These are phyloP conservation scores for Pyrenochaeta sp. DNA, from an alignment of 2,329 filamentous ascomycete species.

Conservation along the genomic window DNA sequence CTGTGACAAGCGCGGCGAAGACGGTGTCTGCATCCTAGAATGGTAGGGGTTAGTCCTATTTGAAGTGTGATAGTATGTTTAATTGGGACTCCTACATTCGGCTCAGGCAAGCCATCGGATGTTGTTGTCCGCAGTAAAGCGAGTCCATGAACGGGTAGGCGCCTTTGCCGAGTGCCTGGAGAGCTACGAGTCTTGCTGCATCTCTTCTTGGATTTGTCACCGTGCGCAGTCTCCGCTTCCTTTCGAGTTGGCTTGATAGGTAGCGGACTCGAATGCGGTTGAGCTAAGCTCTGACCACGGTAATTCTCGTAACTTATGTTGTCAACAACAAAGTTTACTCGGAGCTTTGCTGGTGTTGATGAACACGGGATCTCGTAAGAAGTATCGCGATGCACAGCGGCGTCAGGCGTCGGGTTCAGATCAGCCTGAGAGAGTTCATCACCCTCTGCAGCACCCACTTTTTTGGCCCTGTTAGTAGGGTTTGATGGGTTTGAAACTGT, in stretches of 20 bases:
- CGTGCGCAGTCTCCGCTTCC: background rate
- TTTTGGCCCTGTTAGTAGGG: background rate
- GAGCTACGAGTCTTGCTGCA: background rate
- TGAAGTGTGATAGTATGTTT: background rate
- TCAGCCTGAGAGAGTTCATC: background rate
- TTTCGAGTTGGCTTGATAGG: background rate
- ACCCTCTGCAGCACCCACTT: background rate
- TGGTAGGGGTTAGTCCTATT: conserved; percentile 12
- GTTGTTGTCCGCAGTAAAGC: conserved; percentile 29
- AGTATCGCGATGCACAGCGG: background rate
- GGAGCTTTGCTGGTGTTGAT: background rate
- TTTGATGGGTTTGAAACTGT: background rate
- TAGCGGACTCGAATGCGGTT: background rate
- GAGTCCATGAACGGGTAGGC: conserved; percentile 27
- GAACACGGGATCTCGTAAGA: background rate
- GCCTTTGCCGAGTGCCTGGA: conserved; percentile 26
- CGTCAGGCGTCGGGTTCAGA: background rate
- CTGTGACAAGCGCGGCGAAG: conserved; percentile 12
- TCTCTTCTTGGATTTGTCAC: background rate
- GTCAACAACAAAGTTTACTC: background rate
- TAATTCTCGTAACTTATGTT: background rate
- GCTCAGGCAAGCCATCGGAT: conserved; percentile 34
- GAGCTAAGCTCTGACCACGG: background rate
- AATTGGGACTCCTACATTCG: conserved; percentile 28
- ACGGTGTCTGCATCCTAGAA: conserved; percentile 22